These are phyloP conservation scores for Uncinocarpus reesii DNA, from an alignment of 2,329 filamentous ascomycete genomes.

Conservation along the genomic window DNA sequence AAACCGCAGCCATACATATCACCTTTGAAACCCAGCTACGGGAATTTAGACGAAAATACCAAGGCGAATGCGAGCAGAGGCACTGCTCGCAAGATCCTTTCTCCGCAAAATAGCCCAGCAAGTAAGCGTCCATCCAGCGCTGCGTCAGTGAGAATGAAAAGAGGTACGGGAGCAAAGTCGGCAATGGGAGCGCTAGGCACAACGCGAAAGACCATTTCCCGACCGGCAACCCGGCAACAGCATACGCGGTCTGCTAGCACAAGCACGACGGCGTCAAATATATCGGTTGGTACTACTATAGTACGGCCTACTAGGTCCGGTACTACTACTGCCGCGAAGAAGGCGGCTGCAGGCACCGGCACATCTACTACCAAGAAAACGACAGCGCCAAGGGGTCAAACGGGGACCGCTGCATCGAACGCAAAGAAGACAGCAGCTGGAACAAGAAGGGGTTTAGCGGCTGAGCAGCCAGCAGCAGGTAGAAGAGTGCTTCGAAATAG, in stretches of 20 bases:
- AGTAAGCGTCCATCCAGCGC: constrained; percentile 9
- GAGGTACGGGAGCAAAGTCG: constrained; percentile 4
- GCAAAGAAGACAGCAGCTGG: constrained; percentile 28
- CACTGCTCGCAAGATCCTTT: constrained; percentile 8
- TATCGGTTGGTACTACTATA: constrained; percentile 33
- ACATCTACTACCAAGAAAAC: constrained; percentile 10
- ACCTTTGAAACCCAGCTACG: constrained; percentile 48
- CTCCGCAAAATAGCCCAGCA: constrained; percentile 4
- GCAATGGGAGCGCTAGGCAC: constrained; percentile 20
- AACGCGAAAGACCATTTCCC: constrained; percentile 24
- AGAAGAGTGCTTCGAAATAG: constrained; percentile 36
- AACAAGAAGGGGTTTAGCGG: constrained; percentile 27
- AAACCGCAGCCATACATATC: constrained; percentile 40
- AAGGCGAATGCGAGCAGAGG: constrained; percentile 1
- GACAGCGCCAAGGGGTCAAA: constrained; percentile 12
- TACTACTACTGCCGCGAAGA: constrained; percentile 25
- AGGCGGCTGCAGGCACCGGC: constrained; percentile 19
- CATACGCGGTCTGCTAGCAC: constrained; percentile 30
- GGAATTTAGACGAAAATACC: constrained; percentile 16
- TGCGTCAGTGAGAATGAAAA: constrained; percentile 5
- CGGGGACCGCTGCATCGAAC: constrained; percentile 24
- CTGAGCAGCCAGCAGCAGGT: constrained; percentile 27
- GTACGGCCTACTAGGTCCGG: constrained; percentile 22
- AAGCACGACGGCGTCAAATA: constrained; percentile 27
- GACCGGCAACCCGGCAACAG: constrained; percentile 32